Evolutionary conservation across 192 early-diverging fungal species (phyloP), one percentile per base, ranked within the genome.

Genomic region (Coemansia furcata): DNA sequence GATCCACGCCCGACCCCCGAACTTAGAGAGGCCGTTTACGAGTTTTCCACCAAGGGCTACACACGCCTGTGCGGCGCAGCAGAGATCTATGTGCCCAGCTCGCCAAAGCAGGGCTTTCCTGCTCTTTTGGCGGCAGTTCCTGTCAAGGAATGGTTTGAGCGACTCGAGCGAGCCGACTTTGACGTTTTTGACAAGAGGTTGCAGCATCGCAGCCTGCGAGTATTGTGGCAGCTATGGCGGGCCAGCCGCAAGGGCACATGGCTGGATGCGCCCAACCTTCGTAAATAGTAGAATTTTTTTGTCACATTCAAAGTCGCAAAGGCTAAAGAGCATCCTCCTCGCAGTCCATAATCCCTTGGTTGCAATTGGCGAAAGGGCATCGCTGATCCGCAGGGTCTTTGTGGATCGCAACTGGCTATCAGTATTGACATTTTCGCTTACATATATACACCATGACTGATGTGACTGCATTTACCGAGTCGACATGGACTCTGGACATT

Each of bases 1-100:
- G 86, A 43, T 52, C 79, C 67, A 67, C 90, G 74, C 42, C 85
- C 65, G 57, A 85, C 47, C 62, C 80, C 65, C 14, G 86, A 84
- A 32, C 82, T 97, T 4, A 84, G 87, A 33, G 93, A 95, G 62
- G 91, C 89, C 2, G 87, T 95, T 7, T 91, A 94, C 70, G 94
- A 96, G 26, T 82, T 98, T 62, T 94, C 96, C 0, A 93, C 93
- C 5, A 73, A 61, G 43, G 79, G 78, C 82, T 43, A 95, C 89
- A 58, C 88, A 88, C 82, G 92, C 87, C 78, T 95, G 90, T 70
- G 77, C 90, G 58, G 79, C 86, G 52, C 92, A 85, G 37, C 91
- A 85, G 36, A 87, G 90, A 68, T 87, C 84, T 62, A 87, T 87
- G 67, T 74, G 82, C 69, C 73, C 65, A 73, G 73, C 81, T 33